These are phyloP conservation scores for Prunus mume DNA, from an alignment of 306 rosid species.

Conservation along the genomic window DNA sequence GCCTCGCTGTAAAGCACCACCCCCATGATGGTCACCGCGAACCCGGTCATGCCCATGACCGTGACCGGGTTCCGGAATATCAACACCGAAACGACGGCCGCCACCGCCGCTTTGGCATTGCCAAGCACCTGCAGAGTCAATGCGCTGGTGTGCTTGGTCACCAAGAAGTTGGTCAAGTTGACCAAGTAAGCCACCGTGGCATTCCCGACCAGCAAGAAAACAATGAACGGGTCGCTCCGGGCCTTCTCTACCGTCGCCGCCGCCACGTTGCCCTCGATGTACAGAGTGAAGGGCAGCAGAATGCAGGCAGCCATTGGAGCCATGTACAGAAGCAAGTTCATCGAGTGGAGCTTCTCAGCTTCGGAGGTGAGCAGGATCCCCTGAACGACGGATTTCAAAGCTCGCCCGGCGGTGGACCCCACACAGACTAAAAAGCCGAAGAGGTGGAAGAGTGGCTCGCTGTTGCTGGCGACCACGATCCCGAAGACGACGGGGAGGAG, in stretches of 20 bases:
- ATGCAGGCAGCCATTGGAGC: constrained; percentile 85
- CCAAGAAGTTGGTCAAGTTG: constrained; percentile 82
- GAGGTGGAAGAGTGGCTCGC: constrained; percentile 77
- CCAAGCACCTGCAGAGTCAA: constrained; percentile 89
- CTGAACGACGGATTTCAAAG: constrained; percentile 84
- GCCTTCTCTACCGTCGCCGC: constrained; percentile 54
- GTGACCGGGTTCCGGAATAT: constrained; percentile 87
- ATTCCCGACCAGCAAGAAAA: constrained; percentile 68
- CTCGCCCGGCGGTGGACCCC: constrained; percentile 90
- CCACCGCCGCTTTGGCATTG: constrained; percentile 88
- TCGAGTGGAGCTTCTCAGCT: constrained; percentile 86
- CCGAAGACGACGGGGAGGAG: constrained; percentile 83
- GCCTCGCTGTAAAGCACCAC: constrained; percentile 94
- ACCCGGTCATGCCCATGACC: constrained; percentile 80
- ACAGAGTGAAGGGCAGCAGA: constrained; percentile 66
- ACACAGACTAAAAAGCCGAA: constrained; percentile 78
- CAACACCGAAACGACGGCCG: constrained; percentile 89
- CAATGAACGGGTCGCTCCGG: constrained; percentile 45
- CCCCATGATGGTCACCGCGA: constrained; percentile 76
- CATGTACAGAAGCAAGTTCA: constrained; percentile 89
- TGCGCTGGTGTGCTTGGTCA: constrained; percentile 90
- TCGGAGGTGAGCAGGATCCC: constrained; percentile 74
- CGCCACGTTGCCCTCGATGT: constrained; percentile 76
- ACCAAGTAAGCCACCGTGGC: constrained; percentile 94
- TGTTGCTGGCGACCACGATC: constrained; percentile 69